Evolutionary conservation across 2,329 filamentous ascomycete genomes (phyloP), one percentile per base, ranked within the genome.

Genomic region (Hymenoscyphus fraxineus): DNA sequence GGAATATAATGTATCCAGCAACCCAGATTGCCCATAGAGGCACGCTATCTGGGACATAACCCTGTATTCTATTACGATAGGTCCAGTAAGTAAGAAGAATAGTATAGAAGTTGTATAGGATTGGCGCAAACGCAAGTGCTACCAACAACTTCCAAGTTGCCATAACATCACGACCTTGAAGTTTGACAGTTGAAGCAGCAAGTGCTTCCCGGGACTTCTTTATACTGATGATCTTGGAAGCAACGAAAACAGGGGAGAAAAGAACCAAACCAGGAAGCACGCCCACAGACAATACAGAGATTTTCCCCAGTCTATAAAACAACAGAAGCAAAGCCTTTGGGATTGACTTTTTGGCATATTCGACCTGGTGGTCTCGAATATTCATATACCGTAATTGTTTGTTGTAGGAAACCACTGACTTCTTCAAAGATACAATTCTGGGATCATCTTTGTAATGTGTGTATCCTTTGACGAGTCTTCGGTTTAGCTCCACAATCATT

Each of bases 111-210:
- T 91, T 86, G 78, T 96, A 96, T 6, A 96, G 82, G 10, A 90
- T 83, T 0, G 92, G 92, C 1, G 92, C 89, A 63, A 96, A 84
- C 1, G 88, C 91, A 75, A 95, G 82, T 10, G 92, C 88, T 31
- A 96, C 92, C 44, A 96, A 84, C 32, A 96, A 85, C 77, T 96
- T 97, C 92, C 92, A 97, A 0, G 92, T 96, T 0, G 92, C 92
- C 83, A 97, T 93, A 63, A 96, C 93, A 76, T 96, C 92, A 64
- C 89, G 86, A 27, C 91, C 92, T 74, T 92, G 88, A 64, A 97
- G 86, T 78, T 97, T 96, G 76, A 97, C 93, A 0, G 89, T 89
- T 6, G 92, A 96, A 13, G 89, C 92, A 22, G 92, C 92, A 62
- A 97, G 81, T 1, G 92, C 92, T 77, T 93, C 89, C 73, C 86